phyloP scores from a whole-genome alignment of 306 rosid genomes.

The Sechiopsis laciniata region DNA sequence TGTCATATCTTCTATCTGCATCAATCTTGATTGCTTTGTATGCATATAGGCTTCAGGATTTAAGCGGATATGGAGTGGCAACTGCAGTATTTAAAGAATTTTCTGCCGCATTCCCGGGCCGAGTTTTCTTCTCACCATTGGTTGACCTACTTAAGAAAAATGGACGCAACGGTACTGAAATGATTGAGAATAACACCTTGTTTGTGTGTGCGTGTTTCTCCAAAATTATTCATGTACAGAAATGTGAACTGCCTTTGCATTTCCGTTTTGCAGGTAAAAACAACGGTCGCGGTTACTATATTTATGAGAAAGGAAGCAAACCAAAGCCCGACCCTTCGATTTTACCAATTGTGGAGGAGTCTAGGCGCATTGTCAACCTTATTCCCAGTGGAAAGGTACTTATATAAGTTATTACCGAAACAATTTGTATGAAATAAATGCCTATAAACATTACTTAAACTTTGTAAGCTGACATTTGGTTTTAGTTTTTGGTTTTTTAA shows the following conservation, averaged over 20 bases:
- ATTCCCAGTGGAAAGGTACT: constrained; percentile 82
- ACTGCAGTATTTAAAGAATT: constrained; percentile 58
- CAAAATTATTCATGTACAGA: neutral
- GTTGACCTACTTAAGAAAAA: constrained; percentile 57
- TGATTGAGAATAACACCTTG: constrained; percentile 1
- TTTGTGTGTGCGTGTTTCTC: neutral
- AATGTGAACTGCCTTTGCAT: constrained; percentile 13
- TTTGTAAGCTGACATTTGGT: too few species aligned
- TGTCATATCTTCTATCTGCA: neutral
- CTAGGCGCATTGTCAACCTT: constrained; percentile 51
- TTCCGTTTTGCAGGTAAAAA: constrained; percentile 53
- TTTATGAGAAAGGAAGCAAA: constrained; percentile 69
- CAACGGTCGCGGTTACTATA: constrained; percentile 84
- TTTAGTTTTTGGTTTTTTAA: too few species aligned
- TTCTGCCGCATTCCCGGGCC: constrained; percentile 53
- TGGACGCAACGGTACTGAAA: constrained; percentile 67
- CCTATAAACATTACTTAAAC: too few species aligned
- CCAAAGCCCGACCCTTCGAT: constrained; percentile 79
- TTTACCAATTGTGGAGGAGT: constrained; percentile 64
- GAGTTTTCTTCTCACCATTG: constrained; percentile 53
- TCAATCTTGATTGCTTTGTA: constrained; percentile 9
- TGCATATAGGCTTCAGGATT: constrained; percentile 78
- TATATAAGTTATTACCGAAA: constrained; percentile 18
- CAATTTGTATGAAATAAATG: constrained; percentile 12
- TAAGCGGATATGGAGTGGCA: constrained; percentile 81